Evolutionary conservation across 805 yeast genomes (phyloP), one percentile per base, ranked within the genome.

Genomic region (Schwanniomyces yamadae): DNA sequence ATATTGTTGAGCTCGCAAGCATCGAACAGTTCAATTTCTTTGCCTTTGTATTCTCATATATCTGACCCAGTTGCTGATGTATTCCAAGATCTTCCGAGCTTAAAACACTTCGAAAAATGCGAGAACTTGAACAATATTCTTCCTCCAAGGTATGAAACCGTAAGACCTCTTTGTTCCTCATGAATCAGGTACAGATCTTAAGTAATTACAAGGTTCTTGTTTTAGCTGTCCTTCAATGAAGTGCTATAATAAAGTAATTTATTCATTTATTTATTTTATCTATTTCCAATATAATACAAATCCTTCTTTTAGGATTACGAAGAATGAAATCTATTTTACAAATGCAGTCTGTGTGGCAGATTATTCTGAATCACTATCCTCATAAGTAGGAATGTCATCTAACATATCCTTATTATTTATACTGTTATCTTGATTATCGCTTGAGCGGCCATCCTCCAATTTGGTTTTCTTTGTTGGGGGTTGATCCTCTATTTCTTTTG

Each of bases 311-410:
- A n/a, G n/a, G n/a, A n/a, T n/a, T n/a, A n/a, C n/a, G n/a, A n/a
- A n/a, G n/a, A n/a, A 27, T n/a, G 14, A 27, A 27, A 20, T 27
- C 29, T 27, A 27, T n/a, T 27, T 18, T 27, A 27, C 29, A 27
- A 9, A 27, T 16, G 6, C 10, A 27, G 17, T 27, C 19, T 16
- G 9, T 8, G 28, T 8, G 7, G 6, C 13, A 12, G 28, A 20
- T 34, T 42, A 40, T 18, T 57, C 59, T 17, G 52, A 56, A 34
- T 65, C 71, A 38, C 70, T 63, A 34, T 63, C 71, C 41, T 67
- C 72, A 41, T 67, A 67, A 23, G 62, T 54, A 3, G 73, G 73
- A 13, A 67, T 46, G 20, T 61, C 66, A 17, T 57, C 62, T 31
- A 58, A 50, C 16, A 42, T 39, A n/a, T 45, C 42, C 25, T 27